Conservation (phyloP, 345 rosid species). For the Acer saccharum region DNA sequence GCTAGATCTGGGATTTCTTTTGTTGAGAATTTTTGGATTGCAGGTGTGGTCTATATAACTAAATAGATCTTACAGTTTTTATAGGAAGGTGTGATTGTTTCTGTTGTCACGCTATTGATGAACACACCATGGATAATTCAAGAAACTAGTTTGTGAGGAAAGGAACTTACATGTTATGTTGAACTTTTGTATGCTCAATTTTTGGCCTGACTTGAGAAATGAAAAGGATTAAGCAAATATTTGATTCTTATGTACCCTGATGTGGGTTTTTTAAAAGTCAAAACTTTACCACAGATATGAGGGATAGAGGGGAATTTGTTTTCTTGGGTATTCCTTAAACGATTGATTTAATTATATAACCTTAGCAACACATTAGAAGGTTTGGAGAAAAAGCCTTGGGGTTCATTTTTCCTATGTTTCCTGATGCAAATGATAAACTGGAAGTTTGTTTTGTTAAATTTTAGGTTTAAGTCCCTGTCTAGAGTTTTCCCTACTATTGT, state of each 20-base stretch:
- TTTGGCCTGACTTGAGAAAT: background rate
- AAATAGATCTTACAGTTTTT: background rate
- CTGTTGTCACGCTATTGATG: background rate
- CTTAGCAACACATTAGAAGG: background rate
- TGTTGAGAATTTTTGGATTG: background rate
- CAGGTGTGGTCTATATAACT: background rate
- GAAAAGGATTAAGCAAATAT: background rate
- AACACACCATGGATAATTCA: background rate
- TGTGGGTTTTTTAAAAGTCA: background rate
- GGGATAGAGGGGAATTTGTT: background rate
- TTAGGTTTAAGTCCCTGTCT: background rate
- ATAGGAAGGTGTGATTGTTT: background rate
- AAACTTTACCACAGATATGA: background rate
- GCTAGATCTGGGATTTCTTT: background rate
- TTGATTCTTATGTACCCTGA: background rate
- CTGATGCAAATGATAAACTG: background rate
- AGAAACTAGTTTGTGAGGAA: background rate
- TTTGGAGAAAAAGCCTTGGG: background rate
- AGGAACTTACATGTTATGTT: background rate
- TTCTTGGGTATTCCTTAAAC: background rate
- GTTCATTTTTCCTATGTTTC: background rate
- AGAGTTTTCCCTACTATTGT: background rate
- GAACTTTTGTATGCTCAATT: background rate
- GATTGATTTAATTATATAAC: background rate
- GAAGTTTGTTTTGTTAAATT: background rate